Evolutionary conservation across 2,329 filamentous ascomycete species (phyloP).

Genomic region (Blastomyces parvus): DNA sequence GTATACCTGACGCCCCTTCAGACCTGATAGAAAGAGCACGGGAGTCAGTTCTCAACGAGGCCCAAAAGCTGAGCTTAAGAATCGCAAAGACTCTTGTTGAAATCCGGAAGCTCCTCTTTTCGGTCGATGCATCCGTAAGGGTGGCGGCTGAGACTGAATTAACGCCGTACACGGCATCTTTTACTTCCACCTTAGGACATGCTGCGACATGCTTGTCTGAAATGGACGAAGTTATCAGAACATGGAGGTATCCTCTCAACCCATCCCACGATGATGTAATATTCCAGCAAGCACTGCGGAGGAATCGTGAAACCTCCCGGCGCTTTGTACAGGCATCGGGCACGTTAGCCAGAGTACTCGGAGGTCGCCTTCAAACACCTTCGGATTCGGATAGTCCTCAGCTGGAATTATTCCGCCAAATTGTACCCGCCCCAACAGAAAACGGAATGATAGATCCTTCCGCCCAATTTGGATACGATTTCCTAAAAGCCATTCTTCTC

Average conservation of each 20-base stretch:
- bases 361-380: slow-evolving; percentile 42
- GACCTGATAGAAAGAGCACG: slow-evolving; percentile 33
- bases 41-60: slow-evolving; percentile 41
- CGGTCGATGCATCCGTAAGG: slow-evolving; percentile 33
- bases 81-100: slow-evolving; percentile 48
- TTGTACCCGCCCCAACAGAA: slow-evolving; percentile 40
- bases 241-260: slow-evolving; percentile 52
- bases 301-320: slow-evolving; percentile 46
- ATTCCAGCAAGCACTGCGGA: slow-evolving; percentile 48
- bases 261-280: slow-evolving; percentile 44
- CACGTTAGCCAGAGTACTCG: slow-evolving; percentile 48
- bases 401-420: slow-evolving; percentile 40
- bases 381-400: slow-evolving; percentile 30
- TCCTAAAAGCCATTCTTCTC: slow-evolving; percentile 53
- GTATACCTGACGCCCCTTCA: slow-evolving; percentile 23
- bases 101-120: slow-evolving; percentile 48
- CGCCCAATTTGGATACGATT: slow-evolving; percentile 54
- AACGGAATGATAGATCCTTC: slow-evolving; percentile 30
- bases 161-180: slow-evolving; percentile 29
- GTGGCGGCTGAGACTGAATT: slow-evolving; percentile 24
- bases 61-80: slow-evolving; percentile 45
- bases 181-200: slow-evolving; percentile 35
- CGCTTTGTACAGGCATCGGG: slow-evolving; percentile 56
- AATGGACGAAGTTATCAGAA: slow-evolving; percentile 47
- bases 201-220: slow-evolving; percentile 43